Evolutionary conservation across 176 grass and related monocot species (phyloP).

Genomic region (Bothriochloa decipiens): DNA sequence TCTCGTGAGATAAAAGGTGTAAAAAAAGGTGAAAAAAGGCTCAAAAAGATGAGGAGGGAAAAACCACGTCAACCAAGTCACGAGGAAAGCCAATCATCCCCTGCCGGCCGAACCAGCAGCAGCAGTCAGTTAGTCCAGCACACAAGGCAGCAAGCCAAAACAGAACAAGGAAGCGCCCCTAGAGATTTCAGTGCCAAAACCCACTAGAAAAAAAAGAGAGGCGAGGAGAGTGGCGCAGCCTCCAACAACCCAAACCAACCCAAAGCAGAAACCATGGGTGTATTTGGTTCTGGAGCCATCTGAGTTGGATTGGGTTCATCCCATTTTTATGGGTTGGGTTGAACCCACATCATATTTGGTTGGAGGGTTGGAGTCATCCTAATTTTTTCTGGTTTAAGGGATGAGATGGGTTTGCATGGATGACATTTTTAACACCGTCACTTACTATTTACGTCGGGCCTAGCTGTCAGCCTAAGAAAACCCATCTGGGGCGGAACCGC

Average conservation of each 20-base stretch:
- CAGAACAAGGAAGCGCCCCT: not conserved
- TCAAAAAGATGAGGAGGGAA: not conserved
- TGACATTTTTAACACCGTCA: no score
- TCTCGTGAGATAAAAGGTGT: not conserved
- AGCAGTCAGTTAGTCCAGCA: not conserved
- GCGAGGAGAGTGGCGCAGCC: not conserved
- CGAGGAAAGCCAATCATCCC: not conserved
- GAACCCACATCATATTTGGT: no score
- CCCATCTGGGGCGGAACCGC: no score
- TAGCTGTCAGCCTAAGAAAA: no score
- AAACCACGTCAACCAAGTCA: not conserved
- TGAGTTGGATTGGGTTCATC: no score
- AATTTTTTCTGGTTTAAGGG: no score
- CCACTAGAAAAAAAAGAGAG: not conserved
- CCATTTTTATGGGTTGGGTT: no score
- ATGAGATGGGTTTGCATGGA: no score
- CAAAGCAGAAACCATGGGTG: slow-evolving; percentile 56
- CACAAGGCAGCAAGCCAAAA: not conserved
- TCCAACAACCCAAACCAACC: slow-evolving; percentile 48
- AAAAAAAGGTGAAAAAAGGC: not conserved
- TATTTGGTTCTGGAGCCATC: no score
- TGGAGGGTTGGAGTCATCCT: no score
- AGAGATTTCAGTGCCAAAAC: not conserved
- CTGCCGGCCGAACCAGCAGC: slow-evolving; percentile 15
- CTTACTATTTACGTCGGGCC: no score